These are phyloP conservation scores for Periconia sp. DNA, from an alignment of 2,329 filamentous ascomycete species.

Conservation along the genomic window DNA sequence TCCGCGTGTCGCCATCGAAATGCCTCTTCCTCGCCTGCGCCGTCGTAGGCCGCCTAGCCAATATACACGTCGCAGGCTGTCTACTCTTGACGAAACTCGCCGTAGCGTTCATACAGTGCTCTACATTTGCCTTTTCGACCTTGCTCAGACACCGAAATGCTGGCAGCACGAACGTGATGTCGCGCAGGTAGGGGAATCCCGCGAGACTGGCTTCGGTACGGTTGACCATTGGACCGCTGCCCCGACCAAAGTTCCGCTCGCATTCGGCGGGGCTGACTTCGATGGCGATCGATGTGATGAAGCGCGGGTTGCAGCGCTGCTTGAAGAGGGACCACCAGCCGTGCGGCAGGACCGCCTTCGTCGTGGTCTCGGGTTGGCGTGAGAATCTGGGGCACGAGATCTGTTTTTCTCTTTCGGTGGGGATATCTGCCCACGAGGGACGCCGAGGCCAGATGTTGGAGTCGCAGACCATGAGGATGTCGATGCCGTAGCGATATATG, in stretches of 20 bases:
- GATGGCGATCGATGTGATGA: not conserved
- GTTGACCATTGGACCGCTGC: too few species aligned
- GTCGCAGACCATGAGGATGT: not conserved
- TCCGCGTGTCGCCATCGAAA: too few species aligned
- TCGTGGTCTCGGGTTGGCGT: not conserved
- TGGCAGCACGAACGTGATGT: not conserved
- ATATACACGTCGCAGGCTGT: too few species aligned
- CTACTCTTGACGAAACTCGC: too few species aligned
- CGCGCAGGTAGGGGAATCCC: not conserved
- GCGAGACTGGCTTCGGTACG: too few species aligned
- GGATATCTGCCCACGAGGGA: not conserved
- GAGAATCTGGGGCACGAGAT: not conserved
- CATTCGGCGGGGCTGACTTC: not conserved
- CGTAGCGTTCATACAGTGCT: too few species aligned
- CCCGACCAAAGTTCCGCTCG: not conserved
- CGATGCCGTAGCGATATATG: not conserved
- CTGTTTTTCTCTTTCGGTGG: not conserved
- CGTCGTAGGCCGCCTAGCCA: too few species aligned
- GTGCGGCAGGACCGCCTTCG: too few species aligned
- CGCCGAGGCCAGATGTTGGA: not conserved
- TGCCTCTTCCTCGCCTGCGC: too few species aligned
- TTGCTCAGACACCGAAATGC: not conserved
- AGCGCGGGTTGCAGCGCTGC: not conserved
- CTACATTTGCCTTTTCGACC: not conserved
- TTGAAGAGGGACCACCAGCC: not conserved